Base-by-base conservation (phyloP, 2,329 filamentous ascomycete species). In the Cryoendolithus antarcticus region DNA sequence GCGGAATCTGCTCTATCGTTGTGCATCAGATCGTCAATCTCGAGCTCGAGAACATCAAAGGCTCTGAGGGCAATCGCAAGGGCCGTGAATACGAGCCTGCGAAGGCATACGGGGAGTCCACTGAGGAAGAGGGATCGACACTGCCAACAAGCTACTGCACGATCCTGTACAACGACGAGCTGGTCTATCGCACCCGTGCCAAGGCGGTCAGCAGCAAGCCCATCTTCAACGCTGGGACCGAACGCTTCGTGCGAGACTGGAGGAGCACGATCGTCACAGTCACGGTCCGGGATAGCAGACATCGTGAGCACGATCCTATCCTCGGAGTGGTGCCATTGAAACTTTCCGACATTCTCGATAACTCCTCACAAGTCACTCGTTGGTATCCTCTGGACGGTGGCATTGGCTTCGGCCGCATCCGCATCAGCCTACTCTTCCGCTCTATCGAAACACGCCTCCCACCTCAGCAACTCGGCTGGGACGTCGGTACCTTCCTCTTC, bases 351-450 rank as follows among this genome's bases (percentile, higher is more conserved):
- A 72, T 95, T n/a, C 68, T 98, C 13, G 78, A 89, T 51, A 93
- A 81, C 0, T 82, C 78, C 48, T 93, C 86, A 33, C 86, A 96
- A 59, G 73, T 80, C 39, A 93, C 86, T 2, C 71, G 86, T 43
- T 95, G 88, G 86, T 96, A 95, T 58, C 89, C 91, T n/a, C 72
- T 98, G 0, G 88, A 94, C 55, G 91, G 89, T 13, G 91, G 91
- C 8, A 80, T 96, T 46, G 66, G 91, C 1, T 96, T 91, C 48
- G 91, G 91, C 30, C 81, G 89, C 6, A 73, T 93, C 43, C 80
- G 88, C 31, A 82, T 98, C 48, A 93, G 86, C 1, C 62, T 96
- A 3, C 71, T 96, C 3, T 94, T 95, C 74, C 80, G 89, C 21
- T 88, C 84, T 21, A 75, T 95, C 32, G 88, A 94, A 59, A 81